Conservation (phyloP, 257 asterid species). For the Nicotiana knightiana region DNA sequence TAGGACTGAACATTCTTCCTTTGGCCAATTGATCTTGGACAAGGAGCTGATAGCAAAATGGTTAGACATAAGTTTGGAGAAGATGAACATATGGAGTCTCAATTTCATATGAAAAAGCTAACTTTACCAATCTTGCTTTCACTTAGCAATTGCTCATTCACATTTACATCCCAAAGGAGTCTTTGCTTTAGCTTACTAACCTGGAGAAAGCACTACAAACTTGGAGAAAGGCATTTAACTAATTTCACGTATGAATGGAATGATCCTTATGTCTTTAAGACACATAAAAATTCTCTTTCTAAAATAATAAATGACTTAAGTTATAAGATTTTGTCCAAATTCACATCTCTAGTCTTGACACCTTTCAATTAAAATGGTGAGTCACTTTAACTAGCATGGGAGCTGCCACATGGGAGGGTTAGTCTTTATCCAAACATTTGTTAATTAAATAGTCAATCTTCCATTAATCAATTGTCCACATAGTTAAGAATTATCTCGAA, state of each 20-base stretch:
- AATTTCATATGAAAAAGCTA: background rate
- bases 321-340: background rate
- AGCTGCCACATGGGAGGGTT: too few relatives aligned
- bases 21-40: background rate
- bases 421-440: too few relatives aligned
- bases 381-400: too few relatives aligned
- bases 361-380: too few relatives aligned
- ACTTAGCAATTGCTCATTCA: background rate
- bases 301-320: too few relatives aligned
- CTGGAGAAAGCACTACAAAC: background rate
- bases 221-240: background rate
- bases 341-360: background rate
- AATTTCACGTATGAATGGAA: slow-evolving; percentile 27
- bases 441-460: too few relatives aligned
- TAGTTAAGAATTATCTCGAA: too few relatives aligned
- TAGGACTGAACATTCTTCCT: background rate
- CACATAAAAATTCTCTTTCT: too few relatives aligned
- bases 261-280: too few relatives aligned
- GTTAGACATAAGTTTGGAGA: background rate
- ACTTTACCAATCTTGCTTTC: background rate
- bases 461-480: too few relatives aligned
- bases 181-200: background rate
- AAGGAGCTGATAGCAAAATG: background rate
- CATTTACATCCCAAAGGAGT: background rate
- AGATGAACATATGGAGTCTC: background rate